These are phyloP conservation scores for Chalciporus sphaerocephalus DNA, from an alignment of 768 basidiomycete genomes.

Conservation along the genomic window DNA sequence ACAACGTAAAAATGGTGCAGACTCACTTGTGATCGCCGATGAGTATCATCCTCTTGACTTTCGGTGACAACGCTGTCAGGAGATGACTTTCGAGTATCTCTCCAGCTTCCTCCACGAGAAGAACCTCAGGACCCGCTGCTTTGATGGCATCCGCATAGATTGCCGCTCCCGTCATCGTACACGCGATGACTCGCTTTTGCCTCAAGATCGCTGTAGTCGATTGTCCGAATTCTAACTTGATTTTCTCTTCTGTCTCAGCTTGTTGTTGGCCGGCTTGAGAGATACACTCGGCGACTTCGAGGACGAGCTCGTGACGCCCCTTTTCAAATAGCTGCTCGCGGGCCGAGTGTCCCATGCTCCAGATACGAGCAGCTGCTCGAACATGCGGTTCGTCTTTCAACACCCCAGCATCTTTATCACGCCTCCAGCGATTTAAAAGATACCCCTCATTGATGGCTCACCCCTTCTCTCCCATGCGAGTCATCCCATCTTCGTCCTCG, in stretches of 20 bases:
- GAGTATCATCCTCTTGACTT: conserved; percentile 51
- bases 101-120: conserved; percentile 69
- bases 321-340: conserved; percentile 26
- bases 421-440: conserved; percentile 45
- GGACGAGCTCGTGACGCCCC: conserved; percentile 36
- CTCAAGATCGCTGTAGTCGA: conserved; percentile 33
- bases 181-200: conserved; percentile 56
- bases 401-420: conserved; percentile 41
- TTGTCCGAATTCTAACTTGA: conserved; percentile 34
- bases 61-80: conserved; percentile 48
- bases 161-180: conserved; percentile 67
- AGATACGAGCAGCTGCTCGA: conserved; percentile 30
- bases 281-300: conserved; percentile 31
- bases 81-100: conserved; percentile 68
- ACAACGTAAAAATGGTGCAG: not conserved
- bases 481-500: conserved; percentile 41
- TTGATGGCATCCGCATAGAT: conserved; percentile 48
- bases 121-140: conserved; percentile 41
- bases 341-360: conserved; percentile 31
- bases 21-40: conserved; percentile 69
- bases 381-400: conserved; percentile 32
- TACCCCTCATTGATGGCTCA: conserved; percentile 35
- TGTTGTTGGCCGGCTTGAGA: conserved; percentile 30
- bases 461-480: conserved; percentile 39
- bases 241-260: conserved; percentile 31